Percentiles rank a stretch among this genome's conserved stretches.
phyloP scores from a whole-genome alignment of 805 yeast genomes.

The Henningerozyma blattae region DNA sequence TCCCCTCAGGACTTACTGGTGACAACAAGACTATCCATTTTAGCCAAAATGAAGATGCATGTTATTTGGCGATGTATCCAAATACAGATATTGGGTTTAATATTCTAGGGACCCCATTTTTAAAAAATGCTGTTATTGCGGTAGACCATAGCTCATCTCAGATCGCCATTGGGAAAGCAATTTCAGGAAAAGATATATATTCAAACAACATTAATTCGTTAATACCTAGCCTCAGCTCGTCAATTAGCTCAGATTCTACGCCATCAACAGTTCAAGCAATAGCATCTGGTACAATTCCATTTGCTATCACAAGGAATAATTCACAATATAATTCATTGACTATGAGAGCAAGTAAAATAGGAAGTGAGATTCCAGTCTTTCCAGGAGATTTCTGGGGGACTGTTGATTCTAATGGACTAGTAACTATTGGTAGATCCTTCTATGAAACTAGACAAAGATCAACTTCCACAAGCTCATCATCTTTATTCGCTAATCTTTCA shows the following conservation, averaged over 20 bases:
- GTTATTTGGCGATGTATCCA: conserved; percentile 42
- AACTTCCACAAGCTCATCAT: conserved; percentile 3
- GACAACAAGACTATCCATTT: conserved; percentile 32
- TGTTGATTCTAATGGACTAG: conserved; percentile 22
- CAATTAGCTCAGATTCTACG: not conserved
- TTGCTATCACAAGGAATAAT: conserved; percentile 28
- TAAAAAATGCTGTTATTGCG: conserved; percentile 43
- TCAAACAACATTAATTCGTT: not conserved
- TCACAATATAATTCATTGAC: conserved; percentile 11
- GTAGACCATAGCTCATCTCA: conserved; percentile 47
- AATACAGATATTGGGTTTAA: conserved; percentile 36
- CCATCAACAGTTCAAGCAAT: conserved; percentile 15
- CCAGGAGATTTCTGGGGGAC: conserved; percentile 22
- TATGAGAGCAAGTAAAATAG: not conserved
- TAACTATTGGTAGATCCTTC: conserved; percentile 20
- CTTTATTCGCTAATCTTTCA: conserved; percentile 7
- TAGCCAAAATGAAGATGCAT: conserved; percentile 44
- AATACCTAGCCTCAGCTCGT: not conserved
- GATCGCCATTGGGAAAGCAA: conserved; percentile 46
- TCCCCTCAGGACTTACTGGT: conserved; percentile 23
- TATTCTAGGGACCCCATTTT: conserved; percentile 46
- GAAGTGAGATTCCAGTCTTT: conserved; percentile 2
- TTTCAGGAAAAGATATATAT: conserved; percentile 4
- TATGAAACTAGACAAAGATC: conserved; percentile 17
- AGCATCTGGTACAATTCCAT: conserved; percentile 37